phyloP scores from a whole-genome alignment of 306 rosid genomes.

The Trichosanthes cucumerina region DNA sequence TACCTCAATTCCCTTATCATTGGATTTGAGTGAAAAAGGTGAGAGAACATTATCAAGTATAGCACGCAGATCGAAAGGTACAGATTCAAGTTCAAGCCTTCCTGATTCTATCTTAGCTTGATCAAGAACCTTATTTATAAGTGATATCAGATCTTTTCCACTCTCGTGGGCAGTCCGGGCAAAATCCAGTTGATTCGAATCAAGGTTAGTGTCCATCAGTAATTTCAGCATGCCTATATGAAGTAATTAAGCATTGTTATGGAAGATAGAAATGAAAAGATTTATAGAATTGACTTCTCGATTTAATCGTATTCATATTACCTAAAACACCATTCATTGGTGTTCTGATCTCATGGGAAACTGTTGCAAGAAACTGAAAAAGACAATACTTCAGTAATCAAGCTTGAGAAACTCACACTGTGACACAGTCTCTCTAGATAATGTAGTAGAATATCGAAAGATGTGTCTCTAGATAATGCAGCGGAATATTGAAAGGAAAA shows the following conservation, averaged over 20 bases:
- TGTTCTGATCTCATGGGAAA: slow-evolving; percentile 98
- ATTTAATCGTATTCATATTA: slow-evolving; percentile 20
- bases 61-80: slow-evolving; percentile 57
- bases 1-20: slow-evolving; percentile 72
- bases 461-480: not conserved
- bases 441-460: slow-evolving; percentile 1
- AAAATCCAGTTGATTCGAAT: slow-evolving; percentile 66
- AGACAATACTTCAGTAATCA: slow-evolving; percentile 12
- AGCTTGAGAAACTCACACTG: not conserved
- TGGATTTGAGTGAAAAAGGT: slow-evolving; percentile 55
- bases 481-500: slow-evolving; percentile 5
- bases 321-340: slow-evolving; percentile 98
- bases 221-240: slow-evolving; percentile 86
- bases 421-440: not conserved
- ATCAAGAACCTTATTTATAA: slow-evolving; percentile 90
- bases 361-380: slow-evolving; percentile 87
- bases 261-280: slow-evolving; percentile 11
- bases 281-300: slow-evolving; percentile 6
- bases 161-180: slow-evolving; percentile 74
- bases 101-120: slow-evolving; percentile 91
- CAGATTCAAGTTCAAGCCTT: slow-evolving; percentile 87
- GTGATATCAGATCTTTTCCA: slow-evolving; percentile 76
- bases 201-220: slow-evolving; percentile 90
- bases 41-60: slow-evolving; percentile 75
- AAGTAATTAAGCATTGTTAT: slow-evolving; percentile 12